Base-by-base conservation (phyloP, 495 filamentous ascomycete genomes). In the Friedmanniomyces endolithicus region DNA sequence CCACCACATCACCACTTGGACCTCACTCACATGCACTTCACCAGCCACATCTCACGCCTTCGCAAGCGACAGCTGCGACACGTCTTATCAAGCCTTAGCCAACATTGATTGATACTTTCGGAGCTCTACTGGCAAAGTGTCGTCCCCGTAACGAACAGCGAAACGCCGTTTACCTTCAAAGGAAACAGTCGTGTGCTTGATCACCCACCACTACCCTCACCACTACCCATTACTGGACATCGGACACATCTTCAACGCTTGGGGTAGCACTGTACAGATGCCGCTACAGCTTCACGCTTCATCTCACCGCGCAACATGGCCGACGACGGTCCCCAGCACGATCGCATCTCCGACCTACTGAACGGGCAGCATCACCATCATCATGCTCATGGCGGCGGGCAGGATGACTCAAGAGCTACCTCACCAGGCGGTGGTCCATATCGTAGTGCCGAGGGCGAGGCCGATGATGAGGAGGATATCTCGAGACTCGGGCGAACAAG, bases 401-500 rank as follows among this genome's bases (percentile, higher is more conserved):
- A 71, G 51, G 76, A 78, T 56, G 70, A 78, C 43, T 83, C 81
- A 46, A 73, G 82, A 56, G 81, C 79, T 34, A 82, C 82, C 39
- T 82, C 81, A 14, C 83, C 84, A 23, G 83, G 83, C 57, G 79
- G 74, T 58, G 79, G 71, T 46, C 59, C 70, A 55, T 76, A 80
- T 58, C 75, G 78, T 52, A 59, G 71, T 50, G 58, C 58, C 24
- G 72, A 74, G 43, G 72, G 67, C 48, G 70, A 75, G 47, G 54
- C 9, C 11, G 59, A 58, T 24, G 33, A 7, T 2, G 44, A 35
- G 12, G 17, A 33, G 16, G 74, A 75, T 27, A 49, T 48, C 33
- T 76, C 79, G 64, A 73, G 69, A 35, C 54, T 63, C 19, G 62
- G 77, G 39, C 83, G 92, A 37, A 84, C 85, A 67, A 83, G 89